A percentile compares a stretch with the other conserved stretches of the same genome.
phyloP scores from a whole-genome alignment of 202 grass and related monocot genomes.

The Hordeum pubiflorum region DNA sequence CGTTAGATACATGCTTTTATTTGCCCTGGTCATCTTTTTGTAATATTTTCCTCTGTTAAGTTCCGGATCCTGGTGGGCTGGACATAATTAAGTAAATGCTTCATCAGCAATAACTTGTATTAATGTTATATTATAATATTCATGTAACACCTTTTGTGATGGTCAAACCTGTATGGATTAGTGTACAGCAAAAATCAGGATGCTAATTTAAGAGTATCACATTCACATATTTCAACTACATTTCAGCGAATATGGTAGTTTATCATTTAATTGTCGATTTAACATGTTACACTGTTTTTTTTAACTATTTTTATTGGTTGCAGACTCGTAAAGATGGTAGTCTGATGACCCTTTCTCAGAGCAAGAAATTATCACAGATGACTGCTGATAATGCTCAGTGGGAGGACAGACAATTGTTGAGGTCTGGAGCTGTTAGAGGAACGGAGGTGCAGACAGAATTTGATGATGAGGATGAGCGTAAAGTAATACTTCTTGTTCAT shows the following conservation, averaged over 20 bases:
- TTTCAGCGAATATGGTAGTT: not conserved
- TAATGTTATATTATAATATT: not conserved
- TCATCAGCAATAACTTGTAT: not conserved
- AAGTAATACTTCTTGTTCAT: constrained; percentile 99
- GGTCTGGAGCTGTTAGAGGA: constrained; percentile 94
- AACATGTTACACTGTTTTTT: not conserved
- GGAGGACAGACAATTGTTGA: constrained; percentile 93
- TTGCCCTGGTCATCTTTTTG: not conserved
- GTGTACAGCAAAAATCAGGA: not conserved
- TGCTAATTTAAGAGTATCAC: not conserved
- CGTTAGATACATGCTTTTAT: constrained; percentile 6
- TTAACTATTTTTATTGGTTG: constrained; percentile 25
- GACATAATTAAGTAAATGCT: not conserved
- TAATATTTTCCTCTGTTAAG: not conserved
- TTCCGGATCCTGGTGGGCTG: not conserved
- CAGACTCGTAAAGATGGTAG: constrained; percentile 86
- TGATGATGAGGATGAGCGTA: constrained; percentile 95
- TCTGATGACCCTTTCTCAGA: constrained; percentile 89
- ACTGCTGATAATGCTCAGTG: constrained; percentile 98
- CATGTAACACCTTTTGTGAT: not conserved
- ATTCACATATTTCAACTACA: not conserved
- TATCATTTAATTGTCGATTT: not conserved
- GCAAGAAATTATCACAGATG: constrained; percentile 96
- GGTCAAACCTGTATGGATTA: not conserved
- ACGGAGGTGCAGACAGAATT: constrained; percentile 97